Percentiles rank a stretch among this genome's conserved stretches.
These are phyloP conservation scores for Eutrema heterophyllum DNA, from an alignment of 345 rosid species.

Conservation along the genomic window DNA sequence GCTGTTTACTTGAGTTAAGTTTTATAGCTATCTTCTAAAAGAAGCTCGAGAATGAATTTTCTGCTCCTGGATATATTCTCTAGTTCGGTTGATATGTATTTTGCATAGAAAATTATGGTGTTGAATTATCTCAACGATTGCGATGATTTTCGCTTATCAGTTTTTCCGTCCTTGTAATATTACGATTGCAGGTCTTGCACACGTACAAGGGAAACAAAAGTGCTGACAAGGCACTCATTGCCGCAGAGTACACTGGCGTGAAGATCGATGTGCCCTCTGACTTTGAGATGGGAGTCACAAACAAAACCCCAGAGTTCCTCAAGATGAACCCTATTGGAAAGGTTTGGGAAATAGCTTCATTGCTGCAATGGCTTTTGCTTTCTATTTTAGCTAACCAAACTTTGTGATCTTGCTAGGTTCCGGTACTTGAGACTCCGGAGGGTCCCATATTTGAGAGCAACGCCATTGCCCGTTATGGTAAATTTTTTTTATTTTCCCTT, in stretches of 20 bases:
- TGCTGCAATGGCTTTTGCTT: not conserved
- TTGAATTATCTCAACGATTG: not conserved
- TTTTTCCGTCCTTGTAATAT: not conserved
- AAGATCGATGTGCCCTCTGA: constrained; percentile 48
- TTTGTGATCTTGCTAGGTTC: constrained; percentile 18
- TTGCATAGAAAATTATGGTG: not conserved
- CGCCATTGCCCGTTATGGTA: constrained; percentile 38
- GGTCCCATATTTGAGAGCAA: constrained; percentile 36
- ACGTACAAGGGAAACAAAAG: constrained; percentile 53
- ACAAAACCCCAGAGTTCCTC: constrained; percentile 74
- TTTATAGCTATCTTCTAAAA: not conserved
- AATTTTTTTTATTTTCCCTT: not conserved
- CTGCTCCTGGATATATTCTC: not conserved
- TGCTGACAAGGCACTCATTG: constrained; percentile 65
- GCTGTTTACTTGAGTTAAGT: not conserved
- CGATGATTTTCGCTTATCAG: not conserved
- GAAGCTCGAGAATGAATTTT: not conserved
- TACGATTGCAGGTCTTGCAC: constrained; percentile 47
- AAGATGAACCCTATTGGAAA: constrained; percentile 94
- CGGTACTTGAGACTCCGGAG: constrained; percentile 31
- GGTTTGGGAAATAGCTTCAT: constrained; percentile 34
- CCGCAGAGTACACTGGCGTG: constrained; percentile 77
- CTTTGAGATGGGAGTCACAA: constrained; percentile 79
- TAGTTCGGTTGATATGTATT: not conserved
- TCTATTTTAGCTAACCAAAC: not conserved